These are phyloP conservation scores for Podospora didyma DNA, from an alignment of 495 filamentous ascomycete species.

Conservation along the genomic window DNA sequence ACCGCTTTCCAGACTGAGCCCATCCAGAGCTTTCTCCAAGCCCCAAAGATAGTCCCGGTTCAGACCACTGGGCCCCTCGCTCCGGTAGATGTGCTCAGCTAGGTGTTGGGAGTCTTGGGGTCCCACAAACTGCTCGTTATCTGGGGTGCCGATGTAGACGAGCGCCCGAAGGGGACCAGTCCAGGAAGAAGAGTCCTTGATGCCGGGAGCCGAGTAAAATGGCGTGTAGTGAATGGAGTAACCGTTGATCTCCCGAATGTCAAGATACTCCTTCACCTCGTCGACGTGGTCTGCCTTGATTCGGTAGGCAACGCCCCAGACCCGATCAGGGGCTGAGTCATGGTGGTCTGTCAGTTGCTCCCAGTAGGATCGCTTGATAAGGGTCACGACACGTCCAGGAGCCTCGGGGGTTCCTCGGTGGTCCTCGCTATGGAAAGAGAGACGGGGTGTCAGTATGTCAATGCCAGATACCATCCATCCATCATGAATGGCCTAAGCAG, in stretches of 20 bases:
- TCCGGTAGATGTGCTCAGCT: conserved; percentile 76
- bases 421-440: conserved; percentile 60
- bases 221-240: conserved; percentile 87
- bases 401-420: conserved; percentile 86
- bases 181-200: conserved; percentile 12
- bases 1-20: conserved; percentile 69
- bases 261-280: conserved; percentile 82
- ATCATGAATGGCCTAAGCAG: neutral
- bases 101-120: conserved; percentile 75
- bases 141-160: conserved; percentile 93
- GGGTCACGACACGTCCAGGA: conserved; percentile 88
- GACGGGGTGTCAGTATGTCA: neutral
- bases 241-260: conserved; percentile 95
- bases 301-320: conserved; percentile 93
- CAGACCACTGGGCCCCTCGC: conserved; percentile 78
- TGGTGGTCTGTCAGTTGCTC: conserved; percentile 69
- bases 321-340: conserved; percentile 54
- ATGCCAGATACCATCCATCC: neutral
- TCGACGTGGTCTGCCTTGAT: conserved; percentile 68
- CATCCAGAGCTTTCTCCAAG: conserved; percentile 72
- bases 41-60: conserved; percentile 88
- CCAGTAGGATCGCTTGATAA: conserved; percentile 82
- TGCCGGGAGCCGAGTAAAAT: conserved; percentile 59
- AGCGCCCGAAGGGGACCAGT: conserved; percentile 44
- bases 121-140: conserved; percentile 89